Conservation (phyloP, 2,329 filamentous ascomycete species). For the Coniochaeta ligniaria region DNA sequence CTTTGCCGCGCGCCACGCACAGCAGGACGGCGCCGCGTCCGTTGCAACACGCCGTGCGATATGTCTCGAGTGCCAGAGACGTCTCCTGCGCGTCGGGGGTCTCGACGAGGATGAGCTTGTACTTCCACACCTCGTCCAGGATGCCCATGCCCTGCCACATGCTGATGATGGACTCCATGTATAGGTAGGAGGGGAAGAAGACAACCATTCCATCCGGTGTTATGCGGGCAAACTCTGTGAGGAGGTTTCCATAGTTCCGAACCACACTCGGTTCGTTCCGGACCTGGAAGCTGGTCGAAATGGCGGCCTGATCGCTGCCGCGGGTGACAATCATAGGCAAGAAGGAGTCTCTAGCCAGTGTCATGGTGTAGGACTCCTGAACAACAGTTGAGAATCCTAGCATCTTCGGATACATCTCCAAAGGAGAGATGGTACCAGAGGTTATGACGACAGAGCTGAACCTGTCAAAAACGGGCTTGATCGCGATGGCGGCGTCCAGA, state of each 20-base stretch:
- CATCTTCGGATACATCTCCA: conserved; percentile 99
- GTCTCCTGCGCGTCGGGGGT: conserved; percentile 97
- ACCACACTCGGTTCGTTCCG: conserved; percentile 96
- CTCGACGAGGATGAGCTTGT: conserved; percentile 96
- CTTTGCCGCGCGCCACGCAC: conserved; percentile 94
- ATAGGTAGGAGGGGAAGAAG: conserved; percentile 96
- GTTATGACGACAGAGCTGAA: conserved; percentile 99
- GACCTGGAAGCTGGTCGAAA: conserved; percentile 91
- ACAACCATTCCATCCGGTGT: conserved; percentile 98
- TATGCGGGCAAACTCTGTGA: conserved; percentile 92
- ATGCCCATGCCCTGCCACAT: conserved; percentile 99
- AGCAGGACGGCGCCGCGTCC: conserved; percentile 88
- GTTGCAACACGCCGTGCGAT: conserved; percentile 95
- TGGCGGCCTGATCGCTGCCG: conserved; percentile 86
- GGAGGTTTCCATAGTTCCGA: conserved; percentile 86
- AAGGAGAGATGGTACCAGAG: conserved; percentile 89
- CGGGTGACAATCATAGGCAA: conserved; percentile 95
- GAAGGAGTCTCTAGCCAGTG: conserved; percentile 87
- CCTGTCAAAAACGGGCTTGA: conserved; percentile 93
- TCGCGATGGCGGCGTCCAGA: conserved; percentile 93
- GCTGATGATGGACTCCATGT: conserved; percentile 98
- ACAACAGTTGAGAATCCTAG: conserved; percentile 87
- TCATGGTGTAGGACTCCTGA: conserved; percentile 97
- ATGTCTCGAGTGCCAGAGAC: conserved; percentile 89
- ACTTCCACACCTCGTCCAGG: conserved; percentile 96